These are phyloP conservation scores for Triangularia setosa DNA, from an alignment of 2,329 filamentous ascomycete genomes.

Conservation along the genomic window DNA sequence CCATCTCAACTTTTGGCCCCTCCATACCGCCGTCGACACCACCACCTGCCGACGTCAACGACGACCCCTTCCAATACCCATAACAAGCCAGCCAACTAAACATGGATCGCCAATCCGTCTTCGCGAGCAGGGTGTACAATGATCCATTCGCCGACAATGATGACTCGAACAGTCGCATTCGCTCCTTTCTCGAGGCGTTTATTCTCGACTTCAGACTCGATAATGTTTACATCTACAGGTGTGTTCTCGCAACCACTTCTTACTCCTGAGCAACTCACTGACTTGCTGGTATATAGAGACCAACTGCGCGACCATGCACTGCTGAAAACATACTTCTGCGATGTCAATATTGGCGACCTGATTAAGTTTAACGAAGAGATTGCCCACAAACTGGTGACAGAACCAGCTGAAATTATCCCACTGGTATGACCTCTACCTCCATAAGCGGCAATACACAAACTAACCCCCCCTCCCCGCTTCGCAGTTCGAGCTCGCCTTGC, in stretches of 20 bases:
- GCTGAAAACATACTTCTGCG: slow-evolving; percentile 90
- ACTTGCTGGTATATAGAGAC: slow-evolving; percentile 58
- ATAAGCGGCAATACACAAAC: background rate
- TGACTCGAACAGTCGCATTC: slow-evolving; percentile 68
- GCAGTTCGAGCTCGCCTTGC: slow-evolving; percentile 86
- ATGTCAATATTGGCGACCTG: slow-evolving; percentile 90
- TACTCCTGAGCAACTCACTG: slow-evolving; percentile 21
- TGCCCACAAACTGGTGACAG: slow-evolving; percentile 81
- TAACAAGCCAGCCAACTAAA: slow-evolving; percentile 17
- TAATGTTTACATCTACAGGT: slow-evolving; percentile 94
- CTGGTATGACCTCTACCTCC: slow-evolving; percentile 55
- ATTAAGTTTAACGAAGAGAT: slow-evolving; percentile 96
- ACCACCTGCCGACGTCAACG: too few species aligned
- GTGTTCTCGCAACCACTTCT: slow-evolving; percentile 8
- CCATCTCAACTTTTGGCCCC: slow-evolving; percentile 15
- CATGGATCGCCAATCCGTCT: slow-evolving; percentile 88
- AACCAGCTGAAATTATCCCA: slow-evolving; percentile 89
- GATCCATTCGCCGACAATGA: slow-evolving; percentile 61
- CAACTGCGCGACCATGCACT: slow-evolving; percentile 94
- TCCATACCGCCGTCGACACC: background rate
- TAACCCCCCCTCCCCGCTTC: slow-evolving; percentile 3
- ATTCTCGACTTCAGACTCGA: slow-evolving; percentile 91
- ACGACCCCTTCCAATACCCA: too few species aligned
- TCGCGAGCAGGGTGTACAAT: slow-evolving; percentile 76
- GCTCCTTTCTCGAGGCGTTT: slow-evolving; percentile 81